A percentile compares a stretch with the other conserved stretches of the same genome.
These are phyloP conservation scores for Syzygium oleosum DNA, from an alignment of 345 rosid species.

Conservation along the genomic window DNA sequence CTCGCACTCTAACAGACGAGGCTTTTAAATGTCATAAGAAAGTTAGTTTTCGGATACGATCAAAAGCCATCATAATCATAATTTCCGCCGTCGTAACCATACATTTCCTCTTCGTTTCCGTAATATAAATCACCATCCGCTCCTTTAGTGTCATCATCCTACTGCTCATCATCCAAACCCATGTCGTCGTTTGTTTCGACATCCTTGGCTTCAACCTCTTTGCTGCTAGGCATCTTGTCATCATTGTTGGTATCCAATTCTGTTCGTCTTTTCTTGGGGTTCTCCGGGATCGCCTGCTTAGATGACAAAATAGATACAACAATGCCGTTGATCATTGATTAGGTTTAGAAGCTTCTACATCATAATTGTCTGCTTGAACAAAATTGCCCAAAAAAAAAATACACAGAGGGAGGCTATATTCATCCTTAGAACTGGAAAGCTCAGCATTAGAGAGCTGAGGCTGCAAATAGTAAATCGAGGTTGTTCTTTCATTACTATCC, in stretches of 20 bases:
- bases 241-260: constrained; percentile 13
- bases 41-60: neutral
- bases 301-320: neutral
- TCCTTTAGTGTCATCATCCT: constrained; percentile 5
- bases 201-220: constrained; percentile 3
- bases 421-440: neutral
- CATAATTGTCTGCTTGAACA: neutral
- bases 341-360: neutral
- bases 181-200: neutral
- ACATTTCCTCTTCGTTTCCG: constrained; percentile 18
- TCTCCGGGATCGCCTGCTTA: constrained; percentile 9
- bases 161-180: constrained; percentile 3
- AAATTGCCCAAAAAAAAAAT: neutral
- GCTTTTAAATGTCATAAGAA: neutral
- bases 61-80: constrained; percentile 8
- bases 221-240: neutral
- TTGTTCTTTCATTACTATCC: neutral
- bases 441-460: neutral
- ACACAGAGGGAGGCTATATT: neutral
- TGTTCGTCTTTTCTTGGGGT: constrained; percentile 21
- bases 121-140: constrained; percentile 1
- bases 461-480: neutral
- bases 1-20: neutral
- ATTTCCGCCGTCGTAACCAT: constrained; percentile 5
- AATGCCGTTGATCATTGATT: neutral